Evolutionary conservation across 768 basidiomycete genomes (phyloP).

Genomic region (Xerocomellus intermedius): DNA sequence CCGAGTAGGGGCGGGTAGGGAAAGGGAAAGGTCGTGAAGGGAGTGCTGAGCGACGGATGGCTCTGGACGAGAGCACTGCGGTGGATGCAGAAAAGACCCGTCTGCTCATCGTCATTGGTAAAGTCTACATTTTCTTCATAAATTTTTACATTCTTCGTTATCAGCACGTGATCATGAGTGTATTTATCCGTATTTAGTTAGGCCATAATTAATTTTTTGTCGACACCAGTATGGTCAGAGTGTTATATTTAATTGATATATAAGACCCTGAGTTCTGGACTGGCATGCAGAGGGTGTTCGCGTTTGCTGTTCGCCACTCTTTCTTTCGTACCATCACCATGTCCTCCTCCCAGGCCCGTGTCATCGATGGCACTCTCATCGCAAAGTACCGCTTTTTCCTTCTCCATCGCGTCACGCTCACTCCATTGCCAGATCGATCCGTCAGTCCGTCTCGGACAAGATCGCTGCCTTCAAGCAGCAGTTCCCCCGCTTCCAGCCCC

Average conservation of each 20-base stretch:
- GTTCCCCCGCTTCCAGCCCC: slow-evolving; percentile 87
- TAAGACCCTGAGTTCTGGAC: not conserved
- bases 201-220: no score
- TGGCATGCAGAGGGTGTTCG: slow-evolving; percentile 4
- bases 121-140: not conserved
- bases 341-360: slow-evolving; percentile 44
- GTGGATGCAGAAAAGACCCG: slow-evolving; percentile 59
- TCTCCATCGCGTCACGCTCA: slow-evolving; percentile 13
- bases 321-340: slow-evolving; percentile 32
- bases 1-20: slow-evolving; percentile 56
- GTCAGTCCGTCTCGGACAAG: slow-evolving; percentile 67
- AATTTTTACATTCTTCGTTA: not conserved
- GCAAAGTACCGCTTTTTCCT: slow-evolving; percentile 62
- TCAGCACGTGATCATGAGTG: slow-evolving; percentile 23
- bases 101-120: slow-evolving; percentile 45
- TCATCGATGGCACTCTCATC: slow-evolving; percentile 82
- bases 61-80: slow-evolving; percentile 51
- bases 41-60: slow-evolving; percentile 40
- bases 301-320: slow-evolving; percentile 6
- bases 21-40: slow-evolving; percentile 22
- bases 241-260: not conserved
- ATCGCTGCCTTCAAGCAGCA: slow-evolving; percentile 62
- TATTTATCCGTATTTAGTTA: not conserved
- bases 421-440: slow-evolving; percentile 61
- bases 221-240: no score